Conservation (phyloP, 2,329 filamentous ascomycete species). For the Curvularia hawaiiensis region DNA sequence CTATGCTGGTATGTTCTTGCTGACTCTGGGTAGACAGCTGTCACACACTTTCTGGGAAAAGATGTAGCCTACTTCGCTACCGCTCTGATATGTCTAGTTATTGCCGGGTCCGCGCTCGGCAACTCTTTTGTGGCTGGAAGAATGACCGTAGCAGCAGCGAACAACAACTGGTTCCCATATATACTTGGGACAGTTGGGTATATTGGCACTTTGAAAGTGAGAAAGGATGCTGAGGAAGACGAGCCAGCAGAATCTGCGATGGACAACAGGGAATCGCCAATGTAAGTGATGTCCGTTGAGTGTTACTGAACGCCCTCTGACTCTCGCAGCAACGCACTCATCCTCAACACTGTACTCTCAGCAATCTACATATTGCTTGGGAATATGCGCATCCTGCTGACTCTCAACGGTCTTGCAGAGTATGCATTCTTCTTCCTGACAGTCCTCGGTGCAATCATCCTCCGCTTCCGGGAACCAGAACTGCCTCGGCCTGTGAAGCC, state of each 20-base stretch:
- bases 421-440: slow-evolving; percentile 70
- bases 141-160: slow-evolving; percentile 64
- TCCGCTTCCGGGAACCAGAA: slow-evolving; percentile 62
- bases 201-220: slow-evolving; percentile 35
- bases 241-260: slow-evolving; percentile 29
- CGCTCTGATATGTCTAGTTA: slow-evolving; percentile 63
- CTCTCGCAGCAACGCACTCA: slow-evolving; percentile 36
- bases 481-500: slow-evolving; percentile 64
- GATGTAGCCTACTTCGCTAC: slow-evolving; percentile 58
- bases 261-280: slow-evolving; percentile 45
- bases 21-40: slow-evolving; percentile 31
- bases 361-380: slow-evolving; percentile 65
- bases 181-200: slow-evolving; percentile 37
- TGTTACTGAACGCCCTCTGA: not conserved
- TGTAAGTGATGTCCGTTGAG: slow-evolving; percentile 22
- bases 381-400: slow-evolving; percentile 66
- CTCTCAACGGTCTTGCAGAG: slow-evolving; percentile 50
- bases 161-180: slow-evolving; percentile 41
- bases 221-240: slow-evolving; percentile 10
- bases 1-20: not conserved
- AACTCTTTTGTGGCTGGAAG: slow-evolving; percentile 68
- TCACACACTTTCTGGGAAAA: slow-evolving; percentile 59
- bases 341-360: slow-evolving; percentile 48
- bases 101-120: slow-evolving; percentile 65
- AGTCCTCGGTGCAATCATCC: slow-evolving; percentile 63